Evolutionary conservation across 306 rosid species (phyloP), one percentile per base, ranked within the genome.

Genomic region (Ceratonia siliqua): DNA sequence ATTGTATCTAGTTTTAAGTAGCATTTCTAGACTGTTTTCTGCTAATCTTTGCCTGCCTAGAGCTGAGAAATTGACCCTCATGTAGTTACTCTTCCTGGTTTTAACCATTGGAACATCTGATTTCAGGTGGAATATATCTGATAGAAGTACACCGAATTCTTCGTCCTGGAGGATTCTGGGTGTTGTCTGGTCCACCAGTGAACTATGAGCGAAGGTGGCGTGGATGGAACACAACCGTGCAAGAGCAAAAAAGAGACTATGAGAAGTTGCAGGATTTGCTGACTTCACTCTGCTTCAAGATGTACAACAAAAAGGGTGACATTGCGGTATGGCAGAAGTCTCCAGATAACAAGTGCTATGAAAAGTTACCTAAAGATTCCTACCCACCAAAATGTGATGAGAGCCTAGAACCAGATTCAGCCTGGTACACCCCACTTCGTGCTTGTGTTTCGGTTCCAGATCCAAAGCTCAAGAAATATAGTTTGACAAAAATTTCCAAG

Each of bases 141-240:
- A 82, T 77, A 17, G 99, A 95, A 85, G 64, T 95, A 61, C 91
- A 90, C 67, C 93, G 99, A 53, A 92, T 95, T 48, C 97, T 95
- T 68, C 98, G 98, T 22, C 99, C 99, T 0, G 99, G 99, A 72
- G 99, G 99, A 28, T 92, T 95, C 73, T 95, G 99, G 99, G 82
- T 92, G 52, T 78, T 95, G 39, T 95, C 99, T 5, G 99, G 99
- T 22, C 99, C 99, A 10, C 99, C 99, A 2, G 98, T 95, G 25
- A 95, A 95, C 90, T 95, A 92, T 0, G 83, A 92, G 82, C 70
- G 76, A 35, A 89, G 89, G 72, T 95, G 99, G 99, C 82, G 87
- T 5, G 99, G 99, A 50, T 95, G 99, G 99, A 90, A 95, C 85
- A 92, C 99, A 3, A 95, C 98, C 0, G 71, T 87, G 15, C 96